Base-by-base conservation (phyloP, 148 eudicot genomes). In the Spergularia marina region DNA sequence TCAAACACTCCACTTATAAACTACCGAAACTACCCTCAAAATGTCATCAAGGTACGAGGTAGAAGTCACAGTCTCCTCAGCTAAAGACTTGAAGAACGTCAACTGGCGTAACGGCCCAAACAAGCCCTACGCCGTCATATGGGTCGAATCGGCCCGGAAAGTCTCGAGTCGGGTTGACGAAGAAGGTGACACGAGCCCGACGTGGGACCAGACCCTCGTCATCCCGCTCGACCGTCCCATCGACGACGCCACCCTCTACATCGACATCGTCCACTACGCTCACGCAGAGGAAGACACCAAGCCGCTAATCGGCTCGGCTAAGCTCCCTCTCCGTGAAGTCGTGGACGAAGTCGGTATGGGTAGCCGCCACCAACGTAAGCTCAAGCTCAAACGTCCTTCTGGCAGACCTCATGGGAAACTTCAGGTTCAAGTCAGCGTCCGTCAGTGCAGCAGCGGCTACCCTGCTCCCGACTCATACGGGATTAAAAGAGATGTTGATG, bases 381-480 rank as follows among this genome's bases (percentile, higher is more conserved):
- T 93, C 12, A 79, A 88, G 65, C 91, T 93, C 66, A 87, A 74
- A 47, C 97, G 97, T 30, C 97, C 98, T 17, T 93, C 97, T 10
- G 98, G 98, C 23, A 82, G 98, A 2, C 97, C 98, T 2, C 97
- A 93, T 14, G 97, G 98, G 1, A 93, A 89, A 57, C 0, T 93
- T 44, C 87, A 82, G 7, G 68, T 91, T 23, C 58, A 76, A 21
- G 86, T 91, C 3, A 16, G 47, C 15, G 85, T 91, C 4, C 85
- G 83, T 6, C 36, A 30, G 86, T 87, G 41, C 76, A 81, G 4
- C 85, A 87, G 4, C 85, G 88, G 21, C 36, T 88, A 90, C 64
- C 90, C 78, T 25, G 87, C 86, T 20, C 93, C 88, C 0, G 92
- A 83, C 41, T 86, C 92, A 0, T 82, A 87, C 78, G 39, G 14